Conservation (phyloP, 768 basidiomycete species). For the Cyathus striatus region DNA sequence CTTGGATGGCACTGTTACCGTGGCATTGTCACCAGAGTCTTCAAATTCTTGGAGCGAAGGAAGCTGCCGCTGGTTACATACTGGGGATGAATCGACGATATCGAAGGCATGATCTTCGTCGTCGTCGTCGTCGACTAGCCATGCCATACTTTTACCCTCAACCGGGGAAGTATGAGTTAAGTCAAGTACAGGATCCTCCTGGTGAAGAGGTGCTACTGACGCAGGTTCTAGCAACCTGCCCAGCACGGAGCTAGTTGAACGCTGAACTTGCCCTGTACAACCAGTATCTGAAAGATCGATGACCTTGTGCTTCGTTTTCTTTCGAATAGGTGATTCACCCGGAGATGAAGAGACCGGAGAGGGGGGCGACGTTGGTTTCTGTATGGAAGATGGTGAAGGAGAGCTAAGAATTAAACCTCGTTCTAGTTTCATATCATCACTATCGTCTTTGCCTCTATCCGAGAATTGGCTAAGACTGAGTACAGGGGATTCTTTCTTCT, state of each 20-base stretch:
- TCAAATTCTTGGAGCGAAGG: neutral
- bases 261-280: no score
- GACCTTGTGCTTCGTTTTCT: no score
- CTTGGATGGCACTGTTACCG: no score
- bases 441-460: slow-evolving; percentile 43
- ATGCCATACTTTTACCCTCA: slow-evolving; percentile 45
- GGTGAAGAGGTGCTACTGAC: no score
- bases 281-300: slow-evolving; percentile 1
- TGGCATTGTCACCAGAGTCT: neutral
- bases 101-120: slow-evolving; percentile 55
- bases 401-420: slow-evolving; percentile 31
- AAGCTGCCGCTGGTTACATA: slow-evolving; percentile 1
- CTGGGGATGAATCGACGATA: slow-evolving; percentile 49
- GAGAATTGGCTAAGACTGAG: slow-evolving; percentile 36
- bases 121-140: slow-evolving; percentile 63
- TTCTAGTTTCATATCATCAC: slow-evolving; percentile 53
- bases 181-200: no score
- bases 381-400: no score
- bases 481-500: slow-evolving; percentile 19
- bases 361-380: no score
- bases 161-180: neutral
- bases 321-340: no score
- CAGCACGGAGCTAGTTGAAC: no score
- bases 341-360: no score
- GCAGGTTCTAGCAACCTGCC: no score